Evolutionary conservation across 768 basidiomycete genomes (phyloP), one percentile per base, ranked within the genome.

Genomic region (Cubamyces lactineus): DNA sequence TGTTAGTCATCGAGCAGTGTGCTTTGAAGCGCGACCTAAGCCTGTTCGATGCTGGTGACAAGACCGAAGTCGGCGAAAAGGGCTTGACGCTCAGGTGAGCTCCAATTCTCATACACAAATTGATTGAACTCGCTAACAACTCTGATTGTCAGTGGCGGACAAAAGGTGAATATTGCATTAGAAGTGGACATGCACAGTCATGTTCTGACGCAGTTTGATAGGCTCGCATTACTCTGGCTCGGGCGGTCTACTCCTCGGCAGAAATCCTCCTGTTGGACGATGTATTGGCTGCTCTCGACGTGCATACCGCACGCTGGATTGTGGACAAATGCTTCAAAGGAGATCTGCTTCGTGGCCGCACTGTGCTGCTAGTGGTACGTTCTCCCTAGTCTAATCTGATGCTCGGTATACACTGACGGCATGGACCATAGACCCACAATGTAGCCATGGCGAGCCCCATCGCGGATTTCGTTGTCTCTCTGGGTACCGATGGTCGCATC

Each of bases 251-350:
- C 71, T 83, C 82, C 1, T 71, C 72, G 8, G 85, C 90, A 0
- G 71, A 83, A 16, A 84, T 87, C 26, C 68, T 94, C 13, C 72
- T 94, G 12, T 74, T 92, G 43, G 91, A 94, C 67, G 91, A 92
- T 67, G 83, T 91, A 28, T 74, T 83, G 28, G 80, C 79, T 13
- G 80, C 81, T 1, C 73, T 84, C 5, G 82, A 84, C 41, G 80
- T 81, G 13, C 78, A 83, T 57, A 84, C 83, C 4, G 74, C 81
- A n/a, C 72, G 76, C 49, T 81, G 74, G 73, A 80, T 84, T 57
- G 79, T 82, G 40, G 75, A 82, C 45, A 75, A 81, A 53, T 77
- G 80, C 48, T 76, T 84, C 67, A 66, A 70, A 43, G 80, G 82
- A 2, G 79, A 80, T 55, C 67, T 85, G 4, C 68, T 84, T 23